Conservation (phyloP, 352 stramenopile genomes). For the Phytophthora syringae region DNA sequence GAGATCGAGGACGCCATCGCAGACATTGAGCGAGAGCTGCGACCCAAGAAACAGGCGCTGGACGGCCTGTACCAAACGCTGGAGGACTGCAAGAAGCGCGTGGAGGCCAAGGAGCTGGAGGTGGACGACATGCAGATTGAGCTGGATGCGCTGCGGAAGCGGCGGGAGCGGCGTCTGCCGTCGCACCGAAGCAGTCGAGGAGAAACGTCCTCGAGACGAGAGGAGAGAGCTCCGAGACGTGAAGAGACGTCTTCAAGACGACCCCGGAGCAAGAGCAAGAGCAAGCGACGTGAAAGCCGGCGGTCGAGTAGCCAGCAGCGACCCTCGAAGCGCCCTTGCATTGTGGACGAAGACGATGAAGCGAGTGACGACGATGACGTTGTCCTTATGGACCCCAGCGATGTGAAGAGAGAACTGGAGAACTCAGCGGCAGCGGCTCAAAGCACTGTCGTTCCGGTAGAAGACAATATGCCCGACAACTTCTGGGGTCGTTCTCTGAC, state of each 20-base stretch:
- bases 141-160: constrained; percentile 66
- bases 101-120: constrained; percentile 67
- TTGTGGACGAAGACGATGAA: constrained; percentile 75
- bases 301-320: constrained; percentile 44
- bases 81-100: constrained; percentile 38
- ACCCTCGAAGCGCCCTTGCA: constrained; percentile 59
- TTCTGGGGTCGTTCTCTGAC: constrained; percentile 77
- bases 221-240: constrained; percentile 1
- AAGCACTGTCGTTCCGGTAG: constrained; percentile 38
- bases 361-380: constrained; percentile 58
- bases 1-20: constrained; percentile 66
- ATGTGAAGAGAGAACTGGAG: constrained; percentile 50
- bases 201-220: constrained; percentile 16
- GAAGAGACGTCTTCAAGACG: constrained; percentile 17
- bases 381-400: constrained; percentile 53
- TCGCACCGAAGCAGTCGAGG: constrained; percentile 21
- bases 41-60: constrained; percentile 54
- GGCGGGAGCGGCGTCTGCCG: constrained; percentile 41
- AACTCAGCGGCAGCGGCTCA: constrained; percentile 4
- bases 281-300: constrained; percentile 25
- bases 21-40: constrained; percentile 47
- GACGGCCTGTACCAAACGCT: constrained; percentile 46
- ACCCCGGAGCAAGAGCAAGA: constrained; percentile 30
- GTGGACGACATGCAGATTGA: constrained; percentile 72
- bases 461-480: constrained; percentile 63